These are phyloP conservation scores for Pythium pyrilobum DNA, from an alignment of 352 stramenopile species.

Conservation along the genomic window DNA sequence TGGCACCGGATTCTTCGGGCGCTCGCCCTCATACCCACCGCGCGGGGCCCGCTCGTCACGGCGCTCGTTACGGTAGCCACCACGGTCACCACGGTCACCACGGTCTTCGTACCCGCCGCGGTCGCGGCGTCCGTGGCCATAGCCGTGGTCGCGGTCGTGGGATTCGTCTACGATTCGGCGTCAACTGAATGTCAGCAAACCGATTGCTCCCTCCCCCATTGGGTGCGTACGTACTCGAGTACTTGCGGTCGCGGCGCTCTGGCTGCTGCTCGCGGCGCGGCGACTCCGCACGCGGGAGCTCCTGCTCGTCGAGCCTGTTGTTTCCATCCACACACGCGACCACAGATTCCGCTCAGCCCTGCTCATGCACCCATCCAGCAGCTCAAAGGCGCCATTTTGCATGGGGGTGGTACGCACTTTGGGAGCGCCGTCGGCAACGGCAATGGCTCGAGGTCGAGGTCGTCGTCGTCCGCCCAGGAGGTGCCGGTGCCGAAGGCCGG, in stretches of 20 bases:
- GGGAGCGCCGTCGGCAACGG: conserved; percentile 24
- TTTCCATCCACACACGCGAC: too few relatives aligned
- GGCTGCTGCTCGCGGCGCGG: conserved; percentile 11
- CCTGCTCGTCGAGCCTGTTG: conserved; percentile 28
- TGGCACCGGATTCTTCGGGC: conserved; percentile 70
- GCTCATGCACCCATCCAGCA: too few relatives aligned
- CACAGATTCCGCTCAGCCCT: too few relatives aligned
- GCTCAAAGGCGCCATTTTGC: background rate
- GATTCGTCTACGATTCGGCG: conserved; percentile 18
- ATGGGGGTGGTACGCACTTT: conserved; percentile 25
- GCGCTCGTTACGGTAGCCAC: background rate
- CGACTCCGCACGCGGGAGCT: conserved; percentile 10
- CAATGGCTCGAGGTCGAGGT: conserved; percentile 48
- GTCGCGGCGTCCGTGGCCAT: background rate
- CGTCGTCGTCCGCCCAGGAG: conserved; percentile 82
- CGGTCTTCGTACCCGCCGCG: conserved; percentile 23
- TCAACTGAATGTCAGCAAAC: background rate
- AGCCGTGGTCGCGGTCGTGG: conserved; percentile 21
- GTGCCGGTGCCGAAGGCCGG: conserved; percentile 34
- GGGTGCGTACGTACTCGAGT: conserved; percentile 4
- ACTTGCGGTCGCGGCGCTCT: conserved; percentile 23
- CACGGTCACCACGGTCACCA: conserved; percentile 6
- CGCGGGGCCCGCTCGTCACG: conserved; percentile 15
- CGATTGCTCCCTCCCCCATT: background rate
- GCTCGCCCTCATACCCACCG: conserved; percentile 24